A percentile compares a stretch with the other conserved stretches of the same genome.
Conservation (phyloP, 306 rosid genomes). For the Hylodesmum podocarpum region DNA sequence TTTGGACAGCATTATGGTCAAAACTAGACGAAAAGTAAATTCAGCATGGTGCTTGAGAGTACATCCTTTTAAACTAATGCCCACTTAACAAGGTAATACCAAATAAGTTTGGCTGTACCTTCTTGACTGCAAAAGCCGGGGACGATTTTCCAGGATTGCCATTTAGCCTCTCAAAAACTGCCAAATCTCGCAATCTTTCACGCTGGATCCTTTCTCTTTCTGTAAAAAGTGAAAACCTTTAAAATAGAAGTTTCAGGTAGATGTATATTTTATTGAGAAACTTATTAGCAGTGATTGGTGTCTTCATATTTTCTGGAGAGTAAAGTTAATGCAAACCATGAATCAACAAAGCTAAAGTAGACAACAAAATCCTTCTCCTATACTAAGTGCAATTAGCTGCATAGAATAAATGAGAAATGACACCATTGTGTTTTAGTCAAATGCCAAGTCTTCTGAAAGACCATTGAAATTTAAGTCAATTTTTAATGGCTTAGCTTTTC, state of each 20-base stretch:
- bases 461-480: background rate
- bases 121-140: conserved; percentile 75
- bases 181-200: conserved; percentile 78
- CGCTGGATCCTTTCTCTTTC: conserved; percentile 84
- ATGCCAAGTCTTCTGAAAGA: background rate
- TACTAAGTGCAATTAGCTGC: background rate
- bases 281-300: background rate
- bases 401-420: background rate
- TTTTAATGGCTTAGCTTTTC: background rate
- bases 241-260: conserved; percentile 8
- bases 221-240: conserved; percentile 27
- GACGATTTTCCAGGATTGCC: conserved; percentile 71
- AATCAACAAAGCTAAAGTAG: background rate
- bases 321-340: background rate
- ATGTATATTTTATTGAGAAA: background rate
- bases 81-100: background rate
- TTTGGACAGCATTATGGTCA: background rate
- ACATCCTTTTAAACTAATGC: conserved; percentile 14
- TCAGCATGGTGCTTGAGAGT: conserved; percentile 18
- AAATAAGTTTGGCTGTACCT: conserved; percentile 45
- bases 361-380: background rate
- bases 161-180: conserved; percentile 81
- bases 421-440: background rate
- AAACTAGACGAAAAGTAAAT: conserved; percentile 8
- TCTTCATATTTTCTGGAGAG: background rate